Evolutionary conservation across 2,329 filamentous ascomycete species (phyloP).

Genomic region (Pseudopithomyces maydicus): DNA sequence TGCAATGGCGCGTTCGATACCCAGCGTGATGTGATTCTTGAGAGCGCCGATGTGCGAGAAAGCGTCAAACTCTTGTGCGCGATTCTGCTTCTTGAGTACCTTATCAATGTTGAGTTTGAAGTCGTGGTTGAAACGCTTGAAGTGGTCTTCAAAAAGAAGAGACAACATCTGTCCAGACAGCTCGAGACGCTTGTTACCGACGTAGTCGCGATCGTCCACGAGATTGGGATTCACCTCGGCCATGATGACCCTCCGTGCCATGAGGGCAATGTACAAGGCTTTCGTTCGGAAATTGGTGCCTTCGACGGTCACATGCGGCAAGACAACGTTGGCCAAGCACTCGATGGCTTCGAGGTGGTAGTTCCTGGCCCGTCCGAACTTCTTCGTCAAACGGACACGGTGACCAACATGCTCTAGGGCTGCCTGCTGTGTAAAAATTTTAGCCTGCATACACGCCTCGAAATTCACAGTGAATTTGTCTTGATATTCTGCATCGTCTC

Average conservation of each 20-base stretch:
- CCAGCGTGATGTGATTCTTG: conserved; percentile 84
- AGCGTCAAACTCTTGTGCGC: conserved; percentile 86
- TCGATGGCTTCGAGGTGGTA: conserved; percentile 91
- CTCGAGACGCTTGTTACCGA: conserved; percentile 96
- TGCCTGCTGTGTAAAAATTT: conserved; percentile 91
- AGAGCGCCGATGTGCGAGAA: conserved; percentile 82
- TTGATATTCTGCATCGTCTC: conserved; percentile 85
- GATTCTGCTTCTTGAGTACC: conserved; percentile 89
- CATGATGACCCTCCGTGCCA: conserved; percentile 96
- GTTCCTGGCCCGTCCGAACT: conserved; percentile 65
- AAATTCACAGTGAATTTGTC: conserved; percentile 96
- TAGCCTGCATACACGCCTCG: conserved; percentile 80
- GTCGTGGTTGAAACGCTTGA: conserved; percentile 90
- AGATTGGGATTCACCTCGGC: conserved; percentile 86
- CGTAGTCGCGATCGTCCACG: conserved; percentile 95
- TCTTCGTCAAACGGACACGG: conserved; percentile 76
- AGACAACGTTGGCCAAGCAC: conserved; percentile 87
- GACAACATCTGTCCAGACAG: conserved; percentile 93
- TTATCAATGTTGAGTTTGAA: conserved; percentile 96
- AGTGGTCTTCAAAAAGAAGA: conserved; percentile 93
- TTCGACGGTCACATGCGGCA: conserved; percentile 91
- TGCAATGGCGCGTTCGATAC: conserved; percentile 94
- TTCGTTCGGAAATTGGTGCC: conserved; percentile 97
- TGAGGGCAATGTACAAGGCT: conserved; percentile 93
- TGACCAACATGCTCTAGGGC: conserved; percentile 90